A percentile compares a stretch with the other conserved stretches of the same genome.
These are phyloP conservation scores for Rhynchospora breviuscula DNA, from an alignment of 176 grass and related monocot genomes.

Conservation along the genomic window DNA sequence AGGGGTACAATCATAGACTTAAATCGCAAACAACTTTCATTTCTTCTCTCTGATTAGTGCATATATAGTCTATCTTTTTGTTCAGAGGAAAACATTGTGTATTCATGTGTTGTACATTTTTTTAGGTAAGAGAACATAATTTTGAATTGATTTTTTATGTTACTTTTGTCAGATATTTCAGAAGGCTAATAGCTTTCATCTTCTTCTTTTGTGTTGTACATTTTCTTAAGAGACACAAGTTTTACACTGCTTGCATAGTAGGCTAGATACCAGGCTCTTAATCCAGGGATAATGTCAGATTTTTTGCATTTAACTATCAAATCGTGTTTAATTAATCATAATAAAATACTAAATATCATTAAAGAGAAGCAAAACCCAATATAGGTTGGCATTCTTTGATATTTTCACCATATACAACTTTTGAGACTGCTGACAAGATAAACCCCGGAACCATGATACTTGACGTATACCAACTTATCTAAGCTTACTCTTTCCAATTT, in stretches of 20 bases:
- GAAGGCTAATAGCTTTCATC: background rate
- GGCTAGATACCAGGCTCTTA: background rate
- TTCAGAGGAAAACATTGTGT: background rate
- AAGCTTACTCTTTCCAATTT: background rate
- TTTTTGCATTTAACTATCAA: background rate
- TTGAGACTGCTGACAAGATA: background rate
- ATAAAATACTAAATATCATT: background rate
- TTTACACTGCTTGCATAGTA: background rate
- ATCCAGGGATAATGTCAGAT: background rate
- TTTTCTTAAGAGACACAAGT: background rate
- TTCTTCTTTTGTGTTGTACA: background rate
- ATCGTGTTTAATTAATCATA: background rate
- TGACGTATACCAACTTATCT: background rate
- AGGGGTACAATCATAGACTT: background rate
- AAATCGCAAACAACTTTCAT: background rate
- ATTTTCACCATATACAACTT: background rate
- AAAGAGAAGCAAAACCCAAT: background rate
- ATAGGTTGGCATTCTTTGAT: background rate
- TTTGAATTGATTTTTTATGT: background rate
- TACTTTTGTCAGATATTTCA: background rate
- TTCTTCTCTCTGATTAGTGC: background rate
- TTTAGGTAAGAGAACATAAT: background rate
- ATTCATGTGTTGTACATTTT: background rate
- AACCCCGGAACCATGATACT: background rate
- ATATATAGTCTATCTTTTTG: background rate